phyloP scores from a whole-genome alignment of 2,329 filamentous ascomycete species.

The Diaporthe ampelina region DNA sequence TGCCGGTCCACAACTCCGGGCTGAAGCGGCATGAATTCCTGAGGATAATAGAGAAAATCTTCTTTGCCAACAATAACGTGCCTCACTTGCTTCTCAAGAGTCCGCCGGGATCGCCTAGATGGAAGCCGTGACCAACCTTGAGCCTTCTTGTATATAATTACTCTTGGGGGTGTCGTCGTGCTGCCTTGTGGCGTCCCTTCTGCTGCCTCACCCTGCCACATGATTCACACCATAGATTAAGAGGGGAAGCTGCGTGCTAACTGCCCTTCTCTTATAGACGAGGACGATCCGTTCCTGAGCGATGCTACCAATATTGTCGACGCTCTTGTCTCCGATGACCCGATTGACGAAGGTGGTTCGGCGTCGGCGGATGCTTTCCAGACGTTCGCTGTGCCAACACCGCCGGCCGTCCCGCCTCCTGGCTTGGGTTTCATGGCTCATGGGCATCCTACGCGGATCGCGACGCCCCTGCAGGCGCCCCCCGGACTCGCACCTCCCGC shows the following conservation, averaged over 20 bases:
- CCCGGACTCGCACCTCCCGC: slow-evolving; percentile 41
- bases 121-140: slow-evolving; percentile 43
- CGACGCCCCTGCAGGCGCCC: slow-evolving; percentile 40
- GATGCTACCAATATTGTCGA: slow-evolving; percentile 76
- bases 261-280: slow-evolving; percentile 64
- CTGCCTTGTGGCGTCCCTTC: slow-evolving; percentile 42
- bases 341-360: slow-evolving; percentile 41
- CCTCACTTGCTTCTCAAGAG: slow-evolving; percentile 31
- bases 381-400: slow-evolving; percentile 19
- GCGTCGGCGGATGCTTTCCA: slow-evolving; percentile 12
- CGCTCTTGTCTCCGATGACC: slow-evolving; percentile 76
- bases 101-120: slow-evolving; percentile 36
- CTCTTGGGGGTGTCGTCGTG: slow-evolving; percentile 40
- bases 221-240: slow-evolving; percentile 39
- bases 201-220: slow-evolving; percentile 40
- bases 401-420: slow-evolving; percentile 39
- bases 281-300: slow-evolving; percentile 72
- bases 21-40: slow-evolving; percentile 62
- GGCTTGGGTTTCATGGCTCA: slow-evolving; percentile 37
- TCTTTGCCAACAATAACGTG: slow-evolving; percentile 40
- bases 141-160: slow-evolving; percentile 58
- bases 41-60: slow-evolving; percentile 42
- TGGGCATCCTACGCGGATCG: slow-evolving; percentile 40
- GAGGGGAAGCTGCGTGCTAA: slow-evolving; percentile 56
- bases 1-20: slow-evolving; percentile 58